These are phyloP conservation scores for Microsporum audouinii DNA, from an alignment of 2,329 filamentous ascomycete genomes.

Conservation along the genomic window DNA sequence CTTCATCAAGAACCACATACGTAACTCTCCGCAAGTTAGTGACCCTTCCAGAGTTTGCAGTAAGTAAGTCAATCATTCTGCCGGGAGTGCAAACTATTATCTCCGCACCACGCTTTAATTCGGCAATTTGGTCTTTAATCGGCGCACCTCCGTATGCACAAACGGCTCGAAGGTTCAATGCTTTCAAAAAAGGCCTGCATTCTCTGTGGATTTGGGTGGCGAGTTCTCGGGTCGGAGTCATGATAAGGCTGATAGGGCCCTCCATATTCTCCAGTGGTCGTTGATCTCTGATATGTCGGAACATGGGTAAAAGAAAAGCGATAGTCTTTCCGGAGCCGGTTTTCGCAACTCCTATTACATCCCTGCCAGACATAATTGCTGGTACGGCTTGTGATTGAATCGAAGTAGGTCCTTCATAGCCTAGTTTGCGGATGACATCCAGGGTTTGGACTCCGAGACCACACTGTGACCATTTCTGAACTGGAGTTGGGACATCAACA, in stretches of 20 bases:
- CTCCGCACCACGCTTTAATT: conserved; percentile 87
- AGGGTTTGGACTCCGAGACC: conserved; percentile 77
- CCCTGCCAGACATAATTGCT: conserved; percentile 87
- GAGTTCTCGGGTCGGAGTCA: conserved; percentile 89
- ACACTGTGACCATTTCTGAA: conserved; percentile 94
- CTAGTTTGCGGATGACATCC: conserved; percentile 69
- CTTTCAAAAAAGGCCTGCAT: conserved; percentile 86
- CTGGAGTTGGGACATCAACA: conserved; percentile 79
- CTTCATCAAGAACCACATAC: conserved; percentile 92
- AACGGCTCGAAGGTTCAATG: conserved; percentile 70
- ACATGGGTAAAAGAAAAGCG: conserved; percentile 92
- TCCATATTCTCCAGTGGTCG: conserved; percentile 68
- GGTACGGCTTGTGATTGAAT: conserved; percentile 95
- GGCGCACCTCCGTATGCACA: conserved; percentile 92
- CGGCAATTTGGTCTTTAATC: conserved; percentile 94
- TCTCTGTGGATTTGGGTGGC: conserved; percentile 90
- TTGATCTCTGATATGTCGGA: conserved; percentile 94
- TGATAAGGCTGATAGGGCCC: conserved; percentile 75
- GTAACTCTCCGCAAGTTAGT: conserved; percentile 82
- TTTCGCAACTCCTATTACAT: conserved; percentile 93
- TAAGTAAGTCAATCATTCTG: conserved; percentile 87
- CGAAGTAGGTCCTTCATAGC: conserved; percentile 78
- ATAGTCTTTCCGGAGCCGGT: conserved; percentile 97
- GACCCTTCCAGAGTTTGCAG: conserved; percentile 86
- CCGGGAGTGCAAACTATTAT: conserved; percentile 93